Evolutionary conservation across 164 flowering plant species (phyloP).

Genomic region (Liriodendron chinense): DNA sequence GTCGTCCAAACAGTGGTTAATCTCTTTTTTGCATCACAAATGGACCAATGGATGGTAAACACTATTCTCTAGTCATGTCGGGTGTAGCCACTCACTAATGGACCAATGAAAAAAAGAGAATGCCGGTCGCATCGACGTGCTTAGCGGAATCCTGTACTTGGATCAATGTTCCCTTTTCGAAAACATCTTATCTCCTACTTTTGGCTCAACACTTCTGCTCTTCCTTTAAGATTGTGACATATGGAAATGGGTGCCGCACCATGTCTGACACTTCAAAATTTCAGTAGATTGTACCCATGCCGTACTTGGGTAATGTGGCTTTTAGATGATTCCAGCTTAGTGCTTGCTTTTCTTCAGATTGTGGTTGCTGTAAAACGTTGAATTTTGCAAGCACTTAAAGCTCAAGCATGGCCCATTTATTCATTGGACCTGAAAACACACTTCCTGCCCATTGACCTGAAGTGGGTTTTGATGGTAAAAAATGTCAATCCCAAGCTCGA

Average conservation of each 20-base stretch:
- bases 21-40: background rate
- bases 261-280: background rate
- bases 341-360: background rate
- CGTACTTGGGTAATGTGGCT: background rate
- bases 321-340: background rate
- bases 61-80: background rate
- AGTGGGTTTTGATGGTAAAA: too few species aligned
- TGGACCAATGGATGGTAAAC: background rate
- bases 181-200: background rate
- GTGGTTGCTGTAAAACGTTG: too few species aligned
- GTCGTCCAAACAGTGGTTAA: background rate
- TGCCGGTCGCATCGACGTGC: background rate
- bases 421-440: too few species aligned
- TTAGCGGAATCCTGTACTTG: background rate
- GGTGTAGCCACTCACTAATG: slow-evolving; percentile 2
- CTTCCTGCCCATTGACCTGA: too few species aligned
- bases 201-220: background rate
- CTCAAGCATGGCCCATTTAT: too few species aligned
- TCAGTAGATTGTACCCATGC: background rate
- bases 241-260: background rate
- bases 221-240: background rate
- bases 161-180: background rate
- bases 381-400: too few species aligned
- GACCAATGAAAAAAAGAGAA: background rate
- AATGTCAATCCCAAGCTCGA: too few species aligned